Evolutionary conservation across 2,329 filamentous ascomycete genomes (phyloP), one percentile per base, ranked within the genome.

Genomic region (Xylaria multiplex): DNA sequence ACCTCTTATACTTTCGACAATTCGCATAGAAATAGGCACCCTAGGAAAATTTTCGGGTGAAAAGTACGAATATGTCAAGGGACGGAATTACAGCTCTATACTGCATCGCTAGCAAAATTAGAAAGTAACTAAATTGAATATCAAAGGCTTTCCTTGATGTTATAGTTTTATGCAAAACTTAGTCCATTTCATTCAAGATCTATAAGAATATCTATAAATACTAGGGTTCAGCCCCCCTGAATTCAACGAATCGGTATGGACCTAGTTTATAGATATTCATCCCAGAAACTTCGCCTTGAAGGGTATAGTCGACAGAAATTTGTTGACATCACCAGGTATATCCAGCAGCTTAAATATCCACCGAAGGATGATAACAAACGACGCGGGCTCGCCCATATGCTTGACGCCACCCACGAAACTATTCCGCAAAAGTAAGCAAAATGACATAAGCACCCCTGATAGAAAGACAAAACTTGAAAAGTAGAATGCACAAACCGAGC

Each of bases 301-400:
- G 1, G 74, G 73, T 19, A 76, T 69, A 2, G 72, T 76, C 0
- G 70, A 69, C 62, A 76, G 37, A 50, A 76, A 75, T 6, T 68
- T 48, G 16, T 56, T 43, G 8, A 68, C 49, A 56, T 78, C 71
- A 14, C 71, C 75, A 7, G 73, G 61, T 52, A 79, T 50, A 4
- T 72, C 76, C 4, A 79, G 58, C n/a, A 79, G 9, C 53, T 71
- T 68, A 46, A 77, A 75, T 6, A 79, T 68, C 76, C 76, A 79
- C n/a, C 68, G 40, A 30, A 79, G 57, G 46, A 78, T 76, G 27
- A 79, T 68, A 35, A 65, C 54, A 59, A 78, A 78, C 1, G 75
- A 76, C 19, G 73, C 70, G 5, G 77, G 76, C 62, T 79, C 78
- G 3, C 78, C 77, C 78, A 79, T 79, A 32, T 79, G 77, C 62